These are phyloP conservation scores for Arctium minus DNA, from an alignment of 129 eudicot species.

Conservation along the genomic window DNA sequence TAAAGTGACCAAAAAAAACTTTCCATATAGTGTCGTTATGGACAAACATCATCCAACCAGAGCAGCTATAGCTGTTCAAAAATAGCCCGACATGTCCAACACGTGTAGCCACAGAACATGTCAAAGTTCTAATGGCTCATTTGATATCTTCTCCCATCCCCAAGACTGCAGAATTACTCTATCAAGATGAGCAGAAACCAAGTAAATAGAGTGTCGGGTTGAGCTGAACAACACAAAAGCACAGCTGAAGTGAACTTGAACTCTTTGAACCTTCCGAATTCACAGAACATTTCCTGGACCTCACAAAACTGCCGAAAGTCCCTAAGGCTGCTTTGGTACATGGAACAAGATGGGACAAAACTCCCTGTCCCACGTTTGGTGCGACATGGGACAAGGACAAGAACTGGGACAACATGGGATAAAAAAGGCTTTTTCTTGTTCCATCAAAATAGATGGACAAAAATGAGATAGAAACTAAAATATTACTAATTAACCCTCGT, in stretches of 20 bases:
- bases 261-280: neutral
- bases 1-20: neutral
- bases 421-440: too few relatives aligned
- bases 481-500: too few relatives aligned
- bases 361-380: too few relatives aligned
- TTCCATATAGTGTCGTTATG: neutral
- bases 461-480: too few relatives aligned
- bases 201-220: neutral
- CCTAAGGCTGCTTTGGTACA: neutral
- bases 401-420: too few relatives aligned
- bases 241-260: neutral
- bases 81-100: neutral
- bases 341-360: too few relatives aligned
- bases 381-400: too few relatives aligned
- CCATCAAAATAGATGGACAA: too few relatives aligned
- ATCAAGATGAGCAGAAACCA: neutral
- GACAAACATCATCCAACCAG: neutral
- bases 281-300: neutral
- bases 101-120: neutral
- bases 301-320: neutral
- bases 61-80: neutral
- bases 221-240: neutral
- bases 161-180: neutral
- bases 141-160: neutral
- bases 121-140: neutral